Percentiles rank a stretch among this genome's conserved stretches.
These are phyloP conservation scores for Aspergillus carlsbadensis DNA, from an alignment of 495 filamentous ascomycete genomes.

Conservation along the genomic window DNA sequence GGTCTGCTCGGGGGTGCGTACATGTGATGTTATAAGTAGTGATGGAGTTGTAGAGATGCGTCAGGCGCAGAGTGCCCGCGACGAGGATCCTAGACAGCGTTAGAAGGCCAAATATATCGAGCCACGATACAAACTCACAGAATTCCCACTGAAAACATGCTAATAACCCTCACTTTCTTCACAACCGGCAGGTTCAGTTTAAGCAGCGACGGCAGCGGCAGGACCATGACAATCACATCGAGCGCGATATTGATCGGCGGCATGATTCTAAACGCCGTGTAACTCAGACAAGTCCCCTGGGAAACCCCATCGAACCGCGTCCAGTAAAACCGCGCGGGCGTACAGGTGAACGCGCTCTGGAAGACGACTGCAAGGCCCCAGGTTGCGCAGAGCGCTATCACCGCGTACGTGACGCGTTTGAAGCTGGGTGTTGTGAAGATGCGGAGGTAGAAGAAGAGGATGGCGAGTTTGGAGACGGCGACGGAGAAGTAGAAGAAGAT, in stretches of 20 bases:
- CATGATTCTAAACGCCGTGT: background rate
- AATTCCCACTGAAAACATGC: conserved; percentile 8
- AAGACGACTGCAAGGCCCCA: background rate
- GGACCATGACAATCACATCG: conserved; percentile 4
- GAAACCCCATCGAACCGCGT: background rate
- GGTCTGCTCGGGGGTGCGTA: background rate
- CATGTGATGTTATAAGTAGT: conserved; percentile 9
- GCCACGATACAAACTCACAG: background rate
- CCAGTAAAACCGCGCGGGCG: background rate
- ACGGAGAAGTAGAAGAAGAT: conserved; percentile 6
- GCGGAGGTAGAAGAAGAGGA: conserved; percentile 19
- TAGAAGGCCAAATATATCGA: background rate
- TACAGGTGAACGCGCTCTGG: background rate
- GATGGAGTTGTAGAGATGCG: conserved; percentile 1
- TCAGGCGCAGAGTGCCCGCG: background rate
- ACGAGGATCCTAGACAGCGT: background rate
- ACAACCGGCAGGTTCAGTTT: conserved; percentile 1
- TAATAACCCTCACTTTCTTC: conserved; percentile 1
- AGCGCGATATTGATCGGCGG: conserved; percentile 4
- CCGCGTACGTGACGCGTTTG: background rate
- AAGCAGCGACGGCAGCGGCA: background rate
- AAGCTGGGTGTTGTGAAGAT: conserved; percentile 8
- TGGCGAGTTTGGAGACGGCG: conserved; percentile 10
- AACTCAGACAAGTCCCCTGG: background rate
- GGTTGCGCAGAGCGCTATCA: background rate